A percentile compares a stretch with the other conserved stretches of the same genome.
Evolutionary conservation across 768 basidiomycete species (phyloP).

Genomic region (Lactifluus pinguis): DNA sequence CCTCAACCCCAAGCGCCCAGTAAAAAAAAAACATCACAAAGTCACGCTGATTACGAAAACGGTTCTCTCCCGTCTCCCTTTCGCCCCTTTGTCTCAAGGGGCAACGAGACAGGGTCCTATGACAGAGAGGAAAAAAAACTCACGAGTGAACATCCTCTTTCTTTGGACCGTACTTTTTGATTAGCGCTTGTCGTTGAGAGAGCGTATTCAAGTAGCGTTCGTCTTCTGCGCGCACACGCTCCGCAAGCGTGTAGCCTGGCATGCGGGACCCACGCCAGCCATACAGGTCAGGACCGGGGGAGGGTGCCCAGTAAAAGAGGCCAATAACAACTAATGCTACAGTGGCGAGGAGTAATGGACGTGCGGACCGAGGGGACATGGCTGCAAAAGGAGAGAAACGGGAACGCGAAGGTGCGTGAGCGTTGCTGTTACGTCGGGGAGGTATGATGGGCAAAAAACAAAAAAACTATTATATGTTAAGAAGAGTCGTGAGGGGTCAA

Average conservation of each 20-base stretch:
- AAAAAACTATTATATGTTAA: neutral
- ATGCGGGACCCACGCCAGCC: neutral
- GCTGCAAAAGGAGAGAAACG: neutral
- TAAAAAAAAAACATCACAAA: neutral
- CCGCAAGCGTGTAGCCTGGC: neutral
- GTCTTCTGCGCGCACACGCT: neutral
- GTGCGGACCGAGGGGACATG: conserved; percentile 4
- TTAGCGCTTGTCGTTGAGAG: neutral
- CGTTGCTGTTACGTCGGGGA: neutral
- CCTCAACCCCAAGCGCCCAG: neutral
- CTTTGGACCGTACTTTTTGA: conserved; percentile 1
- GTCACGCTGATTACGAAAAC: neutral
- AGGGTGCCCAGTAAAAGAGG: conserved; percentile 4
- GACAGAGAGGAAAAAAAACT: neutral
- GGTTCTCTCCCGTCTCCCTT: no score
- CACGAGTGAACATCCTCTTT: conserved; percentile 2
- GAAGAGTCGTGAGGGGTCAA: neutral
- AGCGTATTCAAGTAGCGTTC: neutral
- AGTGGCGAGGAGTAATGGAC: neutral
- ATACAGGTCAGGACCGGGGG: neutral
- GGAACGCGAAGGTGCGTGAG: neutral
- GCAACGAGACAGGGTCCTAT: no score
- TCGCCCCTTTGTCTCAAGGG: neutral
- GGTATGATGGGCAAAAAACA: neutral
- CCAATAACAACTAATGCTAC: neutral